phyloP scores from a whole-genome alignment of 768 basidiomycete species.

The Termitomyces sp. region DNA sequence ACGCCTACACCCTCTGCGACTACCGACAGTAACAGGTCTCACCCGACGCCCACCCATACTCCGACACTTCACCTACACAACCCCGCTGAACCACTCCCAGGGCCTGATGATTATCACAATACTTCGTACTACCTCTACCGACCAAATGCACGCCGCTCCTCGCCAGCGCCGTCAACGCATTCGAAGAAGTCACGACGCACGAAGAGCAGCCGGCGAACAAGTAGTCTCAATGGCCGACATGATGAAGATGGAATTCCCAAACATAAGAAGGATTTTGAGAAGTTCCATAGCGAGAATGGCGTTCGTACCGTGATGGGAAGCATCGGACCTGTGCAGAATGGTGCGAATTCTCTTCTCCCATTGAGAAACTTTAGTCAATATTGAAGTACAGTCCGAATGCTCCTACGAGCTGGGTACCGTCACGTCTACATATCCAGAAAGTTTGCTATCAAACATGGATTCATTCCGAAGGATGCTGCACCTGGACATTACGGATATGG shows the following conservation, averaged over 20 bases:
- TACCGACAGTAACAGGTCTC: conserved; percentile 20
- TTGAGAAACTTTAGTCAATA: neutral
- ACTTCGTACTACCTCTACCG: conserved; percentile 68
- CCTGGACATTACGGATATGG: conserved; percentile 95
- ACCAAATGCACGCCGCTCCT: conserved; percentile 26
- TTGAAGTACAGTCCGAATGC: conserved; percentile 73
- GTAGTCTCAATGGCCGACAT: conserved; percentile 13
- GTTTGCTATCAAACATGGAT: conserved; percentile 84
- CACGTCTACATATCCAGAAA: conserved; percentile 95
- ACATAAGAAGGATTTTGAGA: conserved; percentile 74
- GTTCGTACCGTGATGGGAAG: conserved; percentile 89
- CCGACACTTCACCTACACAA: conserved; percentile 65
- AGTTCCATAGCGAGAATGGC: conserved; percentile 88
- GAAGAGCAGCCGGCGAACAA: conserved; percentile 31
- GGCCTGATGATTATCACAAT: conserved; percentile 63
- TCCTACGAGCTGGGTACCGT: conserved; percentile 86
- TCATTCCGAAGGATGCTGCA: conserved; percentile 82
- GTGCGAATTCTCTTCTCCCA: conserved; percentile 35
- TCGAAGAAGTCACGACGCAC: conserved; percentile 38
- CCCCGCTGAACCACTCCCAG: conserved; percentile 55
- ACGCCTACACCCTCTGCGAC: conserved; percentile 19
- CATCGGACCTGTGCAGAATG: conserved; percentile 87
- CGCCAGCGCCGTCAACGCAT: conserved; percentile 33
- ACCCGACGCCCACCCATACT: conserved; percentile 21
- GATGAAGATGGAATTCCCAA: conserved; percentile 47